A percentile compares a stretch with the other conserved stretches of the same genome.
phyloP scores from a whole-genome alignment of 805 yeast genomes.

The Cyberlindnera meyerae region DNA sequence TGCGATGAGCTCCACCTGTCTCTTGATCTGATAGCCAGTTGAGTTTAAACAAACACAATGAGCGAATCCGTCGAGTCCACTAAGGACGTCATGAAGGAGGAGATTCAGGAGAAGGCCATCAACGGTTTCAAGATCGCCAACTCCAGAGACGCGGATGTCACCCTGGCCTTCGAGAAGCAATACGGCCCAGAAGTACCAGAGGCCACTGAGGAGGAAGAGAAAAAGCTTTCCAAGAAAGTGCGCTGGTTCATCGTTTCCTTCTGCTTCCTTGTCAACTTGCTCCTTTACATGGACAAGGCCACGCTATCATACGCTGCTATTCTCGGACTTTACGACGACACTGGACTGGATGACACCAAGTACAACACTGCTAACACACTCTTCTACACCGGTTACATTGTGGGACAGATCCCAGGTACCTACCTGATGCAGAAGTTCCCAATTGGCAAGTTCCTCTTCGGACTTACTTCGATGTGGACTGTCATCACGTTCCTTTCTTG shows the following conservation, averaged over 20 bases:
- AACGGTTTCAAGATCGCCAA: slow-evolving; percentile 32
- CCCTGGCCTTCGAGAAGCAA: slow-evolving; percentile 33
- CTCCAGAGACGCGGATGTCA: slow-evolving; percentile 37
- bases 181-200: slow-evolving; percentile 31
- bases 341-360: slow-evolving; percentile 37
- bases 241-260: slow-evolving; percentile 33
- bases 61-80: neutral
- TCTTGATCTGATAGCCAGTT: too few relatives aligned
- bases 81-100: slow-evolving; percentile 1
- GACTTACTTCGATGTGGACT: slow-evolving; percentile 40
- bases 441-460: slow-evolving; percentile 34
- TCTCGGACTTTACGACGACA: slow-evolving; percentile 43
- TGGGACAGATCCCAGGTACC: slow-evolving; percentile 42
- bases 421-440: slow-evolving; percentile 41
- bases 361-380: slow-evolving; percentile 47
- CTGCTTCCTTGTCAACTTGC: slow-evolving; percentile 35
- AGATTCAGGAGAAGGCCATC: slow-evolving; percentile 2
- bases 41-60: neutral
- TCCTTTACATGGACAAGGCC: slow-evolving; percentile 49
- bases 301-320: slow-evolving; percentile 45
- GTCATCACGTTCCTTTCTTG: slow-evolving; percentile 42
- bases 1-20: too few relatives aligned
- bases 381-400: slow-evolving; percentile 47
- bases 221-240: slow-evolving; percentile 34
- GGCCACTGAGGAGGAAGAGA: slow-evolving; percentile 40